These are phyloP conservation scores for Mortierella sp. DNA, from an alignment of 371 early-diverging fungal genomes.

Conservation along the genomic window DNA sequence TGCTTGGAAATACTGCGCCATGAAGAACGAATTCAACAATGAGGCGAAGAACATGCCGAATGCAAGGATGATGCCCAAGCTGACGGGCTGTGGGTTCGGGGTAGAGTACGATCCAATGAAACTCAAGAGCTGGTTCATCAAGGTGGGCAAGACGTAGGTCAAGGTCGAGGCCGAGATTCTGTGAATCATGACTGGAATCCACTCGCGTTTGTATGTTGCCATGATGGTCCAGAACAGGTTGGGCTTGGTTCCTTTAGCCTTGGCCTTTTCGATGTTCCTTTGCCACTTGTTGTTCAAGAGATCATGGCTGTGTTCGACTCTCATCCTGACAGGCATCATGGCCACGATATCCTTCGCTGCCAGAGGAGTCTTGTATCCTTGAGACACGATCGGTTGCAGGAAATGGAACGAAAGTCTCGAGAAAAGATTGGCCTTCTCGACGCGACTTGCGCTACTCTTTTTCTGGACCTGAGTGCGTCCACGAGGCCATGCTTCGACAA, in stretches of 20 bases:
- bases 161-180: conserved; percentile 35
- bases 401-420: conserved; percentile 44
- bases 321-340: conserved; percentile 42
- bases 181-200: conserved; percentile 33
- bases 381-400: conserved; percentile 37
- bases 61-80: conserved; percentile 45
- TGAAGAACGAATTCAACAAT: conserved; percentile 33
- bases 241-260: conserved; percentile 38
- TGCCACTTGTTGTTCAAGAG: conserved; percentile 35
- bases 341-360: conserved; percentile 36
- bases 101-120: conserved; percentile 31
- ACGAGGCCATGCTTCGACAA: conserved; percentile 43
- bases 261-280: conserved; percentile 20
- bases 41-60: conserved; percentile 54
- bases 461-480: conserved; percentile 41
- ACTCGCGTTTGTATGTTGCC: conserved; percentile 19
- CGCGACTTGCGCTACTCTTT: conserved; percentile 21
- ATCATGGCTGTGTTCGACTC: conserved; percentile 24
- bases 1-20: conserved; percentile 51
- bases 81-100: conserved; percentile 25
- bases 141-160: conserved; percentile 41
- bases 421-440: conserved; percentile 44
- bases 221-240: conserved; percentile 30
- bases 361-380: conserved; percentile 41
- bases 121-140: conserved; percentile 28